Evolutionary conservation across 2,329 filamentous ascomycete genomes (phyloP), one percentile per base, ranked within the genome.

Genomic region (Aspergillus costaricaensis): DNA sequence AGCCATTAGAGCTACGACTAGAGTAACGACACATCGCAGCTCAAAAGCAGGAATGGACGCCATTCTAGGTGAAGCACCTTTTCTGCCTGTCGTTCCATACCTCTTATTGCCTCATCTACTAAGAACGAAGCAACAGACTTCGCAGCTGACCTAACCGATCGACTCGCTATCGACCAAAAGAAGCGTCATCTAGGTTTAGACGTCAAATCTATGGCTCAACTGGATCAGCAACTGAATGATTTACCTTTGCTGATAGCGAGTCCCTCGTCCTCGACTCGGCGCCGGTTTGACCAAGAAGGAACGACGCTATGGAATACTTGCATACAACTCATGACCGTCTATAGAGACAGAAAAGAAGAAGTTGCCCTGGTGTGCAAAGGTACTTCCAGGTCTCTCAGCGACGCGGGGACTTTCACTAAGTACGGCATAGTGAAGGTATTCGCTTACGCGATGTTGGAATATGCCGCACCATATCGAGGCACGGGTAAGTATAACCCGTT

Each of bases 401-500:
- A 12, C 48, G 7, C n/a, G 10, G 6, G 4, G 9, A 17, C 14
- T 62, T 55, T 21, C 39, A 25, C 39, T 56, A 25, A 58, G 9
- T 2, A n/a, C 1, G 12, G 6, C 14, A n/a, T 75, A 72, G 74
- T 83, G 5, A 81, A 83, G 41, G 76, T 80, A 5, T 83, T 93
- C 66, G 84, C 90, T 0, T 92, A 91, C 68, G 76, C 88, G 14
- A 74, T 94, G 58, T 78, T 96, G 14, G 86, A 89, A 47, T 78
- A 84, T 47, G 85, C 84, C 59, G 59, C 66, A 17, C 57, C 64
- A 15, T 63, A 56, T 21, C 63, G 60, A 4, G 56, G 50, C 5
- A 23, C 30, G 53, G 68, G 69, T 60, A 60, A 15, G 32, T 50
- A 9, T 23, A 51, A 27, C 25, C 21, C 25, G 19, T 2, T 47